Evolutionary conservation across 2,329 filamentous ascomycete species (phyloP).

Genomic region (Trichophyton equinum): DNA sequence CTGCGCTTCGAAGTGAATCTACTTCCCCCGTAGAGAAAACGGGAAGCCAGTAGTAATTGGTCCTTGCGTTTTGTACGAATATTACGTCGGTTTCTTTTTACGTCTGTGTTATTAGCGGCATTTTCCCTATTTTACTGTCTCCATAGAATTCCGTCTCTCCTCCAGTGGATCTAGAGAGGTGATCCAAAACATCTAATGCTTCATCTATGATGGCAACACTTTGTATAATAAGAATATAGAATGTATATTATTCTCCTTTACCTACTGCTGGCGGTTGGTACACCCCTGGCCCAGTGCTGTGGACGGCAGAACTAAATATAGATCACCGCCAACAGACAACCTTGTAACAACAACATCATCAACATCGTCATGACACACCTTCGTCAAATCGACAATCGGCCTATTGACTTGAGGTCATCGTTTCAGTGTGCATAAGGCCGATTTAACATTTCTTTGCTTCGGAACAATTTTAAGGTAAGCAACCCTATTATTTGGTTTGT

Average conservation of each 20-base stretch:
- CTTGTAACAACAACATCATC: too few species aligned
- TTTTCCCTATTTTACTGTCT: neutral
- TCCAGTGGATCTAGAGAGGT: neutral
- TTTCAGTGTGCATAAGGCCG: neutral
- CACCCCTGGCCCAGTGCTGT: neutral
- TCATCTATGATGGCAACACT: neutral
- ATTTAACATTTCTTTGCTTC: neutral
- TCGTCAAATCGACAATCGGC: neutral
- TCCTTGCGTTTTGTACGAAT: neutral
- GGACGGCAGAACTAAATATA: too few species aligned
- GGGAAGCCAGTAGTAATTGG: neutral
- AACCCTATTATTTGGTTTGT: neutral
- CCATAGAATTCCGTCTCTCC: neutral
- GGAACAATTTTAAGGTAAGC: neutral
- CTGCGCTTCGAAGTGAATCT: neutral
- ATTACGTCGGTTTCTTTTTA: neutral
- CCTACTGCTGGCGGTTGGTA: neutral
- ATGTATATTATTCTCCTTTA: neutral
- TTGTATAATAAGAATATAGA: neutral
- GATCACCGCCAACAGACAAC: too few species aligned
- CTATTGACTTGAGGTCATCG: neutral
- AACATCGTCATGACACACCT: neutral
- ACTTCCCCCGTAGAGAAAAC: neutral
- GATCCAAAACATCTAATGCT: neutral
- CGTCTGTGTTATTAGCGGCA: neutral